These are phyloP conservation scores for Chrysosporium keratinophilum DNA, from an alignment of 2,329 filamentous ascomycete genomes.

Conservation along the genomic window DNA sequence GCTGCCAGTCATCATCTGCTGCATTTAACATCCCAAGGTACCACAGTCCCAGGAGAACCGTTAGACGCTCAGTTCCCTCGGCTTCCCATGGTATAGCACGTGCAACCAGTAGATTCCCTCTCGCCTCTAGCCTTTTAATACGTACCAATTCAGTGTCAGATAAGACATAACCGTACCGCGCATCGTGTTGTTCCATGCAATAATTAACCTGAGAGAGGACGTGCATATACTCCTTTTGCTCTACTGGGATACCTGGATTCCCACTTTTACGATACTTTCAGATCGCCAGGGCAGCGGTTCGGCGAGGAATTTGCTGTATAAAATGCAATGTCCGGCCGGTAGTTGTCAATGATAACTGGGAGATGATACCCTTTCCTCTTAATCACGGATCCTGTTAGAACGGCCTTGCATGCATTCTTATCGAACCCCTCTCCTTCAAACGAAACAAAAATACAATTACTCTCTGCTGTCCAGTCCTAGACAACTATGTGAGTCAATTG, in stretches of 20 bases:
- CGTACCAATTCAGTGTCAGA: constrained; percentile 12
- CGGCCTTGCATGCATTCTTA: no score
- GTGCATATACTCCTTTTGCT: constrained; percentile 8
- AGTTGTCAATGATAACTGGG: constrained; percentile 6
- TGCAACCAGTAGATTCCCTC: constrained; percentile 12
- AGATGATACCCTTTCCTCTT: no score
- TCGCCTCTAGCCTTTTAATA: constrained; percentile 11
- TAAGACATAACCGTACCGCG: constrained; percentile 13
- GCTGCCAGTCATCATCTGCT: constrained; percentile 12
- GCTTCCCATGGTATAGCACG: constrained; percentile 8
- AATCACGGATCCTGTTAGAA: no score
- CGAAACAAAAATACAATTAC: no score
- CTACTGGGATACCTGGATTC: not conserved
- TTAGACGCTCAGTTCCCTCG: constrained; percentile 9
- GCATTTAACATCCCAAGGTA: constrained; percentile 13
- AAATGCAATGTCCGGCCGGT: constrained; percentile 8
- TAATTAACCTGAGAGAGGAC: constrained; percentile 12
- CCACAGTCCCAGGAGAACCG: constrained; percentile 14
- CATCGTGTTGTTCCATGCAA: constrained; percentile 13
- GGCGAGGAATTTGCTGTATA: constrained; percentile 6
- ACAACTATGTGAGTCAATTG: no score
- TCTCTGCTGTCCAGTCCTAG: no score
- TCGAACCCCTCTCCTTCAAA: no score
- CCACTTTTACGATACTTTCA: constrained; percentile 15
- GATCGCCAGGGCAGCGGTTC: constrained; percentile 11